These are phyloP conservation scores for Mycosarcoma mackinlayi DNA, from an alignment of 1,284 basidiomycete species.

Conservation along the genomic window DNA sequence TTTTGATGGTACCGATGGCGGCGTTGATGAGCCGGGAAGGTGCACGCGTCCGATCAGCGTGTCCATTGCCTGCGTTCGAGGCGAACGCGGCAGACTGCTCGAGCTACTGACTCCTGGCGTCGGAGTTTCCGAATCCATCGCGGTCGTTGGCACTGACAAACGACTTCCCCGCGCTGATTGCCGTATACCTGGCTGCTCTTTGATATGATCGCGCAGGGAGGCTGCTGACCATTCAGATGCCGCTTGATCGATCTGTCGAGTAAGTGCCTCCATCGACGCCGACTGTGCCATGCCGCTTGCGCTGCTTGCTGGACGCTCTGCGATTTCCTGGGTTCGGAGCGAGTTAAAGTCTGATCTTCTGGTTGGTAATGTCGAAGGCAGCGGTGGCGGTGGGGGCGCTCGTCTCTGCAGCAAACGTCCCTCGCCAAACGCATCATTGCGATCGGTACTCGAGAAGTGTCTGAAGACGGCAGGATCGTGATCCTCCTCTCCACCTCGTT, in stretches of 20 bases:
- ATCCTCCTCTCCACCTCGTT: not conserved
- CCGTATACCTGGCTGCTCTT: not conserved
- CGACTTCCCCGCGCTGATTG: conserved; percentile 3
- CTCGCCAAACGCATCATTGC: not conserved
- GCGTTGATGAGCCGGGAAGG: conserved; percentile 2
- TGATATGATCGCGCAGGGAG: not conserved
- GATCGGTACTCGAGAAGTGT: conserved; percentile 19
- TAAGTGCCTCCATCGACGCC: conserved; percentile 25
- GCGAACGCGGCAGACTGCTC: conserved; percentile 17
- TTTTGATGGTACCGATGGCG: conserved; percentile 31
- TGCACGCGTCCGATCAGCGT: conserved; percentile 31
- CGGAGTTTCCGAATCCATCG: too few species aligned
- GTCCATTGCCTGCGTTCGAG: conserved; percentile 46
- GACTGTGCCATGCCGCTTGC: not conserved
- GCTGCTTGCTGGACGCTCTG: not conserved
- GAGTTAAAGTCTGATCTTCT: conserved; percentile 10
- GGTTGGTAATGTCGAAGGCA: conserved; percentile 17
- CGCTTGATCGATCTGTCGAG: conserved; percentile 33
- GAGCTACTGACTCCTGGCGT: not conserved
- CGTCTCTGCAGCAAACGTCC: conserved; percentile 10
- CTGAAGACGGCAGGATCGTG: conserved; percentile 20
- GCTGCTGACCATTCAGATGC: conserved; percentile 17
- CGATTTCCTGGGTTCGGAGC: conserved; percentile 3
- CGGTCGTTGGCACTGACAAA: conserved; percentile 4
- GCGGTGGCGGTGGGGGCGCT: conserved; percentile 20